phyloP scores from a whole-genome alignment of 2,329 filamentous ascomycete genomes.

The Aspergillus phoenicis region DNA sequence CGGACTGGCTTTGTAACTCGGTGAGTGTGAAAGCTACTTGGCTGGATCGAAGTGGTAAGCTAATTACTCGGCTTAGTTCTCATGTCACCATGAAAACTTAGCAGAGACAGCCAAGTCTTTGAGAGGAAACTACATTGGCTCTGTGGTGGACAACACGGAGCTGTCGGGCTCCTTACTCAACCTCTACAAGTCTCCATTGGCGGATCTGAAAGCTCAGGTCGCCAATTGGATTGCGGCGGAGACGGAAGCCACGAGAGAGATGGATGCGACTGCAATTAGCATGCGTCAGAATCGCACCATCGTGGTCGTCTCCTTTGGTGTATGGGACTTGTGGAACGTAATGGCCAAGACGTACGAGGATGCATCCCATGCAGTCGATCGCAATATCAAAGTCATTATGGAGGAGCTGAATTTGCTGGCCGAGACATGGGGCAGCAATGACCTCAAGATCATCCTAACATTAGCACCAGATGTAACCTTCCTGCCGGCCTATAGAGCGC shows the following conservation, averaged over 20 bases:
- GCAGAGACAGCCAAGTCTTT: constrained; percentile 33
- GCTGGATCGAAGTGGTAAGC: not conserved
- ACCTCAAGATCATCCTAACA: constrained; percentile 42
- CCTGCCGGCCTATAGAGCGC: constrained; percentile 37
- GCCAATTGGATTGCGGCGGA: constrained; percentile 40
- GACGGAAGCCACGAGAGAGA: constrained; percentile 22
- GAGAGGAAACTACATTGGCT: constrained; percentile 31
- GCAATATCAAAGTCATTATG: constrained; percentile 38
- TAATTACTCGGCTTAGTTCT: constrained; percentile 28
- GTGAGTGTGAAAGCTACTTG: constrained; percentile 24
- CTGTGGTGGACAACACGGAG: constrained; percentile 39
- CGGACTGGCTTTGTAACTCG: constrained; percentile 40
- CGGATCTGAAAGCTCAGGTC: constrained; percentile 43
- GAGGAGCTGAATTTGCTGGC: constrained; percentile 35
- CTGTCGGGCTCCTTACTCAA: constrained; percentile 27
- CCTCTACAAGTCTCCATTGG: constrained; percentile 30
- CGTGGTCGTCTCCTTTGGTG: constrained; percentile 41
- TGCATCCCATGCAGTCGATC: constrained; percentile 30
- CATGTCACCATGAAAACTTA: constrained; percentile 39
- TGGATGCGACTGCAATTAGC: constrained; percentile 27
- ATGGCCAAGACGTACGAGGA: constrained; percentile 29
- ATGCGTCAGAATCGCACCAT: constrained; percentile 36
- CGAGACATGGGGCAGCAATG: constrained; percentile 29
- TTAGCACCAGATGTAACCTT: constrained; percentile 45
- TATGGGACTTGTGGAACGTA: constrained; percentile 45